Conservation (phyloP, 139 green algal species). For the Pycnococcus provasolii region DNA sequence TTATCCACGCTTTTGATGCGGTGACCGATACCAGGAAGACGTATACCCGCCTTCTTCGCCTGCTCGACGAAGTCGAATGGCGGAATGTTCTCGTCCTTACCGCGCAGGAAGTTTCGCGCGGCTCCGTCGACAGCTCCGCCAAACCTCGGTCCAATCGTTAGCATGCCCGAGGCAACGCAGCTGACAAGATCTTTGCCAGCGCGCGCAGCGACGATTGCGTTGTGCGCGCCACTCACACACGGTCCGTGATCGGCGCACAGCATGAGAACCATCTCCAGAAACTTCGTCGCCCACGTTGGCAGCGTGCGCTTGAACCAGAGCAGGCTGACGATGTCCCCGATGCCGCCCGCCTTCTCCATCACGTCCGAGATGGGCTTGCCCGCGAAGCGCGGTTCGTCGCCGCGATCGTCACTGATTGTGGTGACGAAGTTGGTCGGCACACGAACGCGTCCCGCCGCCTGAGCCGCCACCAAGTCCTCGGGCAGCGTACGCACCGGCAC, state of each 20-base stretch:
- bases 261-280: conserved; percentile 89
- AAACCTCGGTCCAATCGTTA: conserved; percentile 62
- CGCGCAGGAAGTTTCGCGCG: conserved; percentile 58
- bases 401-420: conserved; percentile 86
- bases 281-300: conserved; percentile 76
- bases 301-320: conserved; percentile 59
- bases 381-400: conserved; percentile 72
- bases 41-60: conserved; percentile 65
- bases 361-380: conserved; percentile 53
- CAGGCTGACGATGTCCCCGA: conserved; percentile 77
- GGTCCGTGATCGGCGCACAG: conserved; percentile 89
- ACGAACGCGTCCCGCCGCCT: conserved; percentile 73
- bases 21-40: conserved; percentile 80
- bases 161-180: conserved; percentile 52
- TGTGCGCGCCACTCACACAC: conserved; percentile 83
- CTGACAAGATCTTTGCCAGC: conserved; percentile 79
- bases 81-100: conserved; percentile 31
- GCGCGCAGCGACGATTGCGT: conserved; percentile 76
- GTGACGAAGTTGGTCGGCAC: conserved; percentile 79
- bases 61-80: conserved; percentile 72
- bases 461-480: conserved; percentile 61
- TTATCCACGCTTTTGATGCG: conserved; percentile 94
- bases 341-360: conserved; percentile 62
- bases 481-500: conserved; percentile 50
- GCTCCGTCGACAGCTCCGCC: conserved; percentile 83